Evolutionary conservation across 2,329 filamentous ascomycete species (phyloP).

Genomic region (Coleophoma eucalyptorum): DNA sequence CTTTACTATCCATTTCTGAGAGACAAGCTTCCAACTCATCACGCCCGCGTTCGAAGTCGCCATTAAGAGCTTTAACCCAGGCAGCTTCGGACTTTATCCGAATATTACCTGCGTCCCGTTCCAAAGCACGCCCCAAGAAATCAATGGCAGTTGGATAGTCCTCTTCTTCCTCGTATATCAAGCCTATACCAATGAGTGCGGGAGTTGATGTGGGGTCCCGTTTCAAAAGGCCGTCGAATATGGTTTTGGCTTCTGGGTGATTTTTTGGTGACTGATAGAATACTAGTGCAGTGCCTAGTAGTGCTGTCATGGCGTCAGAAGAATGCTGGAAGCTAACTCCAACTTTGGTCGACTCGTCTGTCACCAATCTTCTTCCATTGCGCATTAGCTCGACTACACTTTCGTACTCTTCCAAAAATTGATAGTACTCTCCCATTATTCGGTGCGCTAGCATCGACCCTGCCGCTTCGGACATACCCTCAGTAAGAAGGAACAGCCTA

Average conservation of each 20-base stretch:
- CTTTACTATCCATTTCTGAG: constrained; percentile 57
- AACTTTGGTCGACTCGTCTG: constrained; percentile 58
- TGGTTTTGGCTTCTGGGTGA: constrained; percentile 79
- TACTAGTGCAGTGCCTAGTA: constrained; percentile 82
- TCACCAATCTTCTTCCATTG: constrained; percentile 62
- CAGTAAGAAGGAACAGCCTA: constrained; percentile 74
- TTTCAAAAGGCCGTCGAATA: constrained; percentile 79
- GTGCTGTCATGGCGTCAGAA: constrained; percentile 69
- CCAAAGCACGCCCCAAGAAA: constrained; percentile 73
- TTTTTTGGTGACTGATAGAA: constrained; percentile 87
- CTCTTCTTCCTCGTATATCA: constrained; percentile 91
- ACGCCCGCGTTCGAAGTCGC: constrained; percentile 66
- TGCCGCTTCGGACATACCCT: constrained; percentile 58
- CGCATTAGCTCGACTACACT: constrained; percentile 76
- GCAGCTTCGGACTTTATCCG: constrained; percentile 82
- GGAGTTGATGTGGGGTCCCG: constrained; percentile 73
- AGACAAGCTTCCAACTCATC: constrained; percentile 69
- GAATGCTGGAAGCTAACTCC: constrained; percentile 68
- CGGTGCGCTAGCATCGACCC: constrained; percentile 80
- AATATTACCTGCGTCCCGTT: constrained; percentile 69
- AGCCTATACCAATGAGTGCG: constrained; percentile 82
- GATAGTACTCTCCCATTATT: constrained; percentile 78
- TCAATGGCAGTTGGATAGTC: constrained; percentile 79
- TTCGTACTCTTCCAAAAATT: constrained; percentile 81
- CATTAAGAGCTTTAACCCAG: constrained; percentile 85